Conservation (phyloP, 208 protist species). For the Trypanosoma scelopori region DNA sequence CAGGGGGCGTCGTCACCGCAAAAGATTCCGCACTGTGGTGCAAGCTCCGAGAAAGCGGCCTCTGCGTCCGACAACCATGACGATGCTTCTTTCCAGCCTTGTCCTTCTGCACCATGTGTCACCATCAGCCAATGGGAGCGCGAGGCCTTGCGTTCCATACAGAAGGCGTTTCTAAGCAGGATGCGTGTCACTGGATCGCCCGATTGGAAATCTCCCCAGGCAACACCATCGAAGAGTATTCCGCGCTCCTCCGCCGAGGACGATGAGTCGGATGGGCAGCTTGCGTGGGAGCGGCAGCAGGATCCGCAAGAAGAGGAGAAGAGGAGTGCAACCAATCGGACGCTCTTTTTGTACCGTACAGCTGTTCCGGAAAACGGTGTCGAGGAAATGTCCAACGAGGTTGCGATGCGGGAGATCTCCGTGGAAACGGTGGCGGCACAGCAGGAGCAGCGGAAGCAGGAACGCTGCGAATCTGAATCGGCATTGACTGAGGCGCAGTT, state of each 20-base stretch:
- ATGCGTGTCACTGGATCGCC: slow-evolving; percentile 25
- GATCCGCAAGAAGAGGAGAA: neutral
- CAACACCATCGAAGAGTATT: slow-evolving; percentile 10
- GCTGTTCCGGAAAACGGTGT: neutral
- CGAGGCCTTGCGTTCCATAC: slow-evolving; percentile 44
- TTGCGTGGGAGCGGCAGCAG: neutral
- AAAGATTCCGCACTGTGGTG: slow-evolving; percentile 16
- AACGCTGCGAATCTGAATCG: neutral
- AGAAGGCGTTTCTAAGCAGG: slow-evolving; percentile 42
- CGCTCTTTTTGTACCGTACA: slow-evolving; percentile 34
- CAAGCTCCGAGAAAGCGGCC: neutral
- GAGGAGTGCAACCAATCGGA: slow-evolving; percentile 25
- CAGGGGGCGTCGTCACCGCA: slow-evolving; percentile 12
- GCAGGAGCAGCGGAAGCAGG: neutral
- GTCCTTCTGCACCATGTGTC: slow-evolving; percentile 29
- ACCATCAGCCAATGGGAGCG: slow-evolving; percentile 57
- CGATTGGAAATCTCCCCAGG: slow-evolving; percentile 21
- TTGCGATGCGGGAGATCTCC: neutral
- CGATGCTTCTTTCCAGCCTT: neutral
- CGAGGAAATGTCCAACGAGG: slow-evolving; percentile 22
- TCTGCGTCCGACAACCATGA: neutral
- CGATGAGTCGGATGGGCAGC: neutral
- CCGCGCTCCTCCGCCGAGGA: slow-evolving; percentile 2
- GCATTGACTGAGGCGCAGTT: neutral
- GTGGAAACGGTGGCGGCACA: slow-evolving; percentile 5